phyloP scores from a whole-genome alignment of 768 basidiomycete genomes.

The Trametopsis cervina region DNA sequence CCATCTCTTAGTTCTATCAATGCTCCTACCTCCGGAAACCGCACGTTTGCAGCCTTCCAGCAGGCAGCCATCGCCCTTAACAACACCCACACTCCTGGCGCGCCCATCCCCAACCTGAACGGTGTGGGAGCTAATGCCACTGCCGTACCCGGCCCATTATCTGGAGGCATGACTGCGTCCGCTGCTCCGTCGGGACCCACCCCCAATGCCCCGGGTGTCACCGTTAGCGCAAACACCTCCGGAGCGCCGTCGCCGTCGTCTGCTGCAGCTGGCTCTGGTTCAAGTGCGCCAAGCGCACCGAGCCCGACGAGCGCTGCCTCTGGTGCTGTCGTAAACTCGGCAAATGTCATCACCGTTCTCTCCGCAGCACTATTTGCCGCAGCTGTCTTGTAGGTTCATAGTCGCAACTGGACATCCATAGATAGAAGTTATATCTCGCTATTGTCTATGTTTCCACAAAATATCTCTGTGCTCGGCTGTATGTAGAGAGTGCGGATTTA shows the following conservation, averaged over 20 bases:
- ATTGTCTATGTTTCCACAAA: background rate
- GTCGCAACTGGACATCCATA: background rate
- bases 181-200: slow-evolving; percentile 18
- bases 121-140: slow-evolving; percentile 45
- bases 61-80: slow-evolving; percentile 24
- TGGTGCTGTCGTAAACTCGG: slow-evolving; percentile 7
- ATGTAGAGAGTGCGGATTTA: no score
- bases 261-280: background rate
- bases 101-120: slow-evolving; percentile 30
- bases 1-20: slow-evolving; percentile 38
- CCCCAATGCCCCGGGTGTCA: background rate
- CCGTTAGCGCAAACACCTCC: background rate
- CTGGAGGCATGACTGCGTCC: slow-evolving; percentile 26
- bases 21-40: slow-evolving; percentile 34
- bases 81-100: slow-evolving; percentile 26
- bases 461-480: no score
- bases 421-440: background rate
- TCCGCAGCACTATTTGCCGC: slow-evolving; percentile 17
- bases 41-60: slow-evolving; percentile 34
- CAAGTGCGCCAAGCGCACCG: slow-evolving; percentile 9
- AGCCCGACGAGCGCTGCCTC: slow-evolving; percentile 6
- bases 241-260: background rate
- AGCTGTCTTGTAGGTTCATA: slow-evolving; percentile 9
- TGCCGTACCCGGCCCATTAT: slow-evolving; percentile 32
- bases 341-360: slow-evolving; percentile 13